Evolutionary conservation across 345 rosid species (phyloP).

Genomic region (Populus euphratica): DNA sequence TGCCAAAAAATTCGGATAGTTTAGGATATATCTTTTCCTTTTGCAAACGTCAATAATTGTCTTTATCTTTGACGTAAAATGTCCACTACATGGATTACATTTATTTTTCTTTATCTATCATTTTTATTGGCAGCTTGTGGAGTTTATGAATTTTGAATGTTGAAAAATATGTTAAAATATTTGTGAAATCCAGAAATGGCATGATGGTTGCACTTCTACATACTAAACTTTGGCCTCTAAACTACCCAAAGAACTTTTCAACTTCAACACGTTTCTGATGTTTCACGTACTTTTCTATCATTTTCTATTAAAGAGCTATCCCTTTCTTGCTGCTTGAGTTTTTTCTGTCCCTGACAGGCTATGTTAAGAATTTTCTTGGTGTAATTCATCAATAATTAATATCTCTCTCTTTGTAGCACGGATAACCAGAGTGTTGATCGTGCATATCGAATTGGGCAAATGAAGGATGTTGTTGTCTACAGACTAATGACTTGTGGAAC

Average conservation of each 20-base stretch:
- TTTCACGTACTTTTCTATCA: not conserved
- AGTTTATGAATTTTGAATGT: not conserved
- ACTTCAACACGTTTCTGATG: not conserved
- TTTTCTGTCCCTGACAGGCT: not conserved
- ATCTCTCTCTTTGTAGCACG: conserved; percentile 48
- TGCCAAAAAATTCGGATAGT: not conserved
- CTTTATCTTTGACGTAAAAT: not conserved
- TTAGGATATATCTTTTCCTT: not conserved
- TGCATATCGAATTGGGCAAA: conserved; percentile 96
- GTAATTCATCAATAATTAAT: not conserved
- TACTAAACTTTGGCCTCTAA: not conserved
- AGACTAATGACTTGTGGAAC: conserved; percentile 96
- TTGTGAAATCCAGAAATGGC: not conserved
- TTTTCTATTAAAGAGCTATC: not conserved
- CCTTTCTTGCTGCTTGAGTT: not conserved
- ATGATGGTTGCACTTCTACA: not conserved
- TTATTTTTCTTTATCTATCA: not conserved
- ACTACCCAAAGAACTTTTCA: not conserved
- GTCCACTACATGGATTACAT: not conserved
- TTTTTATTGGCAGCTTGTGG: not conserved
- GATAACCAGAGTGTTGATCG: conserved; percentile 99
- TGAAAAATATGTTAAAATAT: not conserved
- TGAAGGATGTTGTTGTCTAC: conserved; percentile 85
- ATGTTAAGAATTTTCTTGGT: not conserved
- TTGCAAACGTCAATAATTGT: not conserved